Base-by-base conservation (phyloP, 331 rosid genomes). In the Malus hybrid region DNA sequence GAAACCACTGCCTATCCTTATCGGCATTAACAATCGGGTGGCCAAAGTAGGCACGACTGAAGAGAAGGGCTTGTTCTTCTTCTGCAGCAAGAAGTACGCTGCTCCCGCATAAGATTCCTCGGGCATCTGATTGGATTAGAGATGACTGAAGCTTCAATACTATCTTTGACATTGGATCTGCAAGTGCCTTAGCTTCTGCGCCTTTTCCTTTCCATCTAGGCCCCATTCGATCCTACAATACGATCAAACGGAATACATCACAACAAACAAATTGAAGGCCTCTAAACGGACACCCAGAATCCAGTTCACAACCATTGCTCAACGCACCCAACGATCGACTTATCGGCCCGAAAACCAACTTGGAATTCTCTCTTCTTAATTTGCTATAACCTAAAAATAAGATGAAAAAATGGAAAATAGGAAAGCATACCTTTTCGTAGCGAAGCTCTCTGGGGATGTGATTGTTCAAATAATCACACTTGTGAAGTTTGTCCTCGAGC, bases 151-250 rank as follows among this genome's bases (percentile, higher is more conserved):
- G 96, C 44, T 86, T 76, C 31, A 69, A 77, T 61, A 87, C 80
- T 19, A 77, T 71, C 59, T 76, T 84, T 65, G 96, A 91, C 91
- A 93, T 85, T 79, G 98, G 98, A 68, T 90, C 95, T 39, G 81
- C 84, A 10, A 85, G 80, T 7, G 96, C 91, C 78, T 78, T 88
- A 13, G 90, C 91, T 74, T 88, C 90, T 57, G 90, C 84, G 29
- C 83, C 88, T 64, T 88, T 88, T 76, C 92, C 97, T 81, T 93
- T 93, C 98, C 98, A 90, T 80, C 96, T 90, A 11, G 93, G 90
- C 44, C 85, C 88, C 96, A 91, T 86, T 64, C 24, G 50, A 36
- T 71, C 76, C 76, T 46, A 24, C 48, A 73, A 74, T 12, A 71
- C 24, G 69, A 42, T 67, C 78, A 73, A 73, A 72, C 14, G 18